Evolutionary conservation across 2,329 filamentous ascomycete genomes (phyloP).

Genomic region (Beauveria sp.): DNA sequence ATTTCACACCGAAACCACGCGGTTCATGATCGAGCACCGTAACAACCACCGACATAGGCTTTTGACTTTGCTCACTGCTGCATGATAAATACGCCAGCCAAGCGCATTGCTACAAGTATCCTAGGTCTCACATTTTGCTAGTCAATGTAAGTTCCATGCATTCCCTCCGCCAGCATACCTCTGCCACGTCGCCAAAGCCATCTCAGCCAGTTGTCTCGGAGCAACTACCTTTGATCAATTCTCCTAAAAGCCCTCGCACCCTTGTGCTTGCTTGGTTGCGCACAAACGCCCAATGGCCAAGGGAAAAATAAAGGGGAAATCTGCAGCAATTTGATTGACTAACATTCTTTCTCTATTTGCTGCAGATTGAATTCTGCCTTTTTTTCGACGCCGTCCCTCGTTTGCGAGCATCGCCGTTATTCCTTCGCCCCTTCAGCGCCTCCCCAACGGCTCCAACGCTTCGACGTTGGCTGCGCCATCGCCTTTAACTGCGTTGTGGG

Average conservation of each 20-base stretch:
- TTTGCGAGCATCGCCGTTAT: background rate
- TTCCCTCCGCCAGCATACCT: slow-evolving; percentile 7
- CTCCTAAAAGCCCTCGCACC: background rate
- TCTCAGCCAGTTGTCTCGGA: slow-evolving; percentile 9
- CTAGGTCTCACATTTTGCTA: slow-evolving; percentile 2
- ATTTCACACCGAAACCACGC: background rate
- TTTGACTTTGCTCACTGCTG: background rate
- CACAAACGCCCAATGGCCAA: background rate
- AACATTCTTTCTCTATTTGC: background rate
- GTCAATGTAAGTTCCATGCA: slow-evolving; percentile 7
- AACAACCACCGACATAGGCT: background rate
- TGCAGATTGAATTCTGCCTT: background rate
- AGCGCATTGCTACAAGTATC: background rate
- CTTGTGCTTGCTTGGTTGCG: background rate
- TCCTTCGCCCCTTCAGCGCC: background rate
- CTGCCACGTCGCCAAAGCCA: background rate
- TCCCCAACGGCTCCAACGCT: slow-evolving; percentile 7
- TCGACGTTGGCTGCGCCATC: slow-evolving; percentile 3
- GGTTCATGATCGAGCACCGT: background rate
- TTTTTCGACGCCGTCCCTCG: background rate
- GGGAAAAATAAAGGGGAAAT: background rate
- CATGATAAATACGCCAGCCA: background rate
- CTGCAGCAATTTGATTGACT: background rate
- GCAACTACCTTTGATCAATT: background rate
- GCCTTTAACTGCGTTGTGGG: slow-evolving; percentile 3